Evolutionary conservation across 148 eudicot species (phyloP), one percentile per base, ranked within the genome.

Genomic region (Talinum fruticosum): DNA sequence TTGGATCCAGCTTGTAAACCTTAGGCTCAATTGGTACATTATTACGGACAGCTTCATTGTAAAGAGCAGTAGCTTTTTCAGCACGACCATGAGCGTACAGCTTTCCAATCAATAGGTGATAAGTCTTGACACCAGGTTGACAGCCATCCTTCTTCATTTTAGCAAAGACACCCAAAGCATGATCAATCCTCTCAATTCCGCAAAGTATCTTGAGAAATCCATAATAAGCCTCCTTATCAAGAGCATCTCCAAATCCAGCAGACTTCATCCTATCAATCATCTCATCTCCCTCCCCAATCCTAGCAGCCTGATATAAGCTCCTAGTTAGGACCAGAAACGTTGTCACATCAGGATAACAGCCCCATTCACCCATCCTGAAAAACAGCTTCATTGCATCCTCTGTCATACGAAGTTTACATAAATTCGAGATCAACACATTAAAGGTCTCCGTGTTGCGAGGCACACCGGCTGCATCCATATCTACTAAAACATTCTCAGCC

Each of bases 221-320:
- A 73, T 80, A 93, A 78, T 96, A 93, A 3, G 78, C 92, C 83
- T 93, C 87, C 81, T 76, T 89, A 82, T 89, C 83, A 59, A 96
- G 90, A 68, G 84, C 84, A 75, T 75, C 84, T 33, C 92, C 92
- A 71, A 70, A 96, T 35, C 99, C 98, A 1, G 91, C 88, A 38
- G 98, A 96, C 76, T 90, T 96, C 97, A 93, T 90, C 80, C 87
- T 81, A 80, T 91, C 98, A 80, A 96, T 88, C 97, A 96, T 91
- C 75, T 91, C 97, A 74, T 91, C 98, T 18, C 98, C 99, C 72
- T 96, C 99, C 6, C 93, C 97, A 37, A 90, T 65, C 83, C 98
- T 89, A 0, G 93, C 98, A 66, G 97, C 97, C 87, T 93, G 97
- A 86, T 91, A 93, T 76, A 96, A 79, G 79, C 99, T 93, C 86